phyloP scores from a whole-genome alignment of 805 yeast genomes.

The Ogataea paradorogensis region DNA sequence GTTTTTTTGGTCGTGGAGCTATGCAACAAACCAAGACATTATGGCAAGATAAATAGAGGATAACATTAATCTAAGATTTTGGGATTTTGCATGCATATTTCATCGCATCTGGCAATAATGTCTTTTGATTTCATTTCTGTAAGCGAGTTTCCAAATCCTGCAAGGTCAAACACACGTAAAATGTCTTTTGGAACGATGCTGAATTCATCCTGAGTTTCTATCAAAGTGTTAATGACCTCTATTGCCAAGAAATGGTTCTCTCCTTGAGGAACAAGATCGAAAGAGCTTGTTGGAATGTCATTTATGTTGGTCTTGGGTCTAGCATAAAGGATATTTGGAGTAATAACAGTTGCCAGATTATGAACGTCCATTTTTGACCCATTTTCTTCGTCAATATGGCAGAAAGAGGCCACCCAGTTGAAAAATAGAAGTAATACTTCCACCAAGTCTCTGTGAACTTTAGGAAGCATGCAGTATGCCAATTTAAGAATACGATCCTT shows the following conservation, averaged over 20 bases:
- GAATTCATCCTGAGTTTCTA: conserved; percentile 76
- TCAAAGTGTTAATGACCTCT: conserved; percentile 82
- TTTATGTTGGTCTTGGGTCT: conserved; percentile 37
- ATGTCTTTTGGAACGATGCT: conserved; percentile 72
- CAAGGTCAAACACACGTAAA: conserved; percentile 44
- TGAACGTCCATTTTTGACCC: conserved; percentile 97
- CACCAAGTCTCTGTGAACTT: conserved; percentile 74
- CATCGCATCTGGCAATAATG: conserved; percentile 34
- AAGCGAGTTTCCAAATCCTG: conserved; percentile 37
- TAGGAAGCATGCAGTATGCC: conserved; percentile 75
- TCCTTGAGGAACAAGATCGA: conserved; percentile 38
- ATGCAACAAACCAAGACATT: conserved; percentile 45
- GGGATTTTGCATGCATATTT: conserved; percentile 29
- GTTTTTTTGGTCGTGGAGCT: conserved; percentile 85
- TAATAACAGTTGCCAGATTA: conserved; percentile 90
- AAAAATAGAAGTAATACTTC: conserved; percentile 85
- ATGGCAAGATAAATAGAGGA: conserved; percentile 10
- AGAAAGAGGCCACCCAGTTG: conserved; percentile 94
- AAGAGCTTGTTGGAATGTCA: conserved; percentile 19
- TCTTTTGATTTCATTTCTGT: conserved; percentile 37
- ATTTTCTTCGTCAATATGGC: conserved; percentile 84
- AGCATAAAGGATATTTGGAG: conserved; percentile 83
- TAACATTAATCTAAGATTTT: conserved; percentile 11
- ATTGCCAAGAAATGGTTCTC: conserved; percentile 85
- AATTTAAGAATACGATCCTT: conserved; percentile 57